Percentiles rank a stretch among this genome's conserved stretches.
Conservation (phyloP, 2,329 filamentous ascomycete genomes). For the Rutstroemia sp. region DNA sequence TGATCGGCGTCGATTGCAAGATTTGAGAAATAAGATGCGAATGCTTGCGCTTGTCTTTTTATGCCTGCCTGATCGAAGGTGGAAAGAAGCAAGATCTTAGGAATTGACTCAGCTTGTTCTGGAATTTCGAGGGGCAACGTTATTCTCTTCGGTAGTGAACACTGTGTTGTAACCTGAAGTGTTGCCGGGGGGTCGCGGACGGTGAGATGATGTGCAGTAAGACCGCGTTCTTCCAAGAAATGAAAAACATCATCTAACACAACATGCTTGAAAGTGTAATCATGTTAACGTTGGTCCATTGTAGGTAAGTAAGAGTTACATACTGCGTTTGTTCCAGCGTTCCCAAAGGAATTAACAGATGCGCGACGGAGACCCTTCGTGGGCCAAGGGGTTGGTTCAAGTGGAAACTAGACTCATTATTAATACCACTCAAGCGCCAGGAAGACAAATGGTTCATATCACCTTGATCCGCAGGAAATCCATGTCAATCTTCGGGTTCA, state of each 20-base stretch:
- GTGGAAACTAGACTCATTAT: neutral
- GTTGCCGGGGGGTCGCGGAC: neutral
- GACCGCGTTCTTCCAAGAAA: neutral
- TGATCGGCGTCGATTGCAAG: neutral
- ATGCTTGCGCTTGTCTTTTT: neutral
- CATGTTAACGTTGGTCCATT: too few species aligned
- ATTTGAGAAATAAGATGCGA: neutral
- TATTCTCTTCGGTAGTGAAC: neutral
- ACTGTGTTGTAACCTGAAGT: neutral
- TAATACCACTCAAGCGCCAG: neutral
- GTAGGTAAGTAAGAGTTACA: neutral
- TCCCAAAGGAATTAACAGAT: constrained; percentile 31
- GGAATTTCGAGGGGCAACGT: neutral
- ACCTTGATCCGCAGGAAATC: constrained; percentile 23
- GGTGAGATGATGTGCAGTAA: neutral
- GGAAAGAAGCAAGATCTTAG: neutral
- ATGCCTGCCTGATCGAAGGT: neutral
- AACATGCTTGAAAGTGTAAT: neutral
- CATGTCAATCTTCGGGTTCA: neutral
- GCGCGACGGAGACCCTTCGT: constrained; percentile 9
- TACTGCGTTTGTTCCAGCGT: constrained; percentile 35
- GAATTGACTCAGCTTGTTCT: neutral
- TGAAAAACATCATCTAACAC: constrained; percentile 2
- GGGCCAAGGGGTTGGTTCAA: neutral
- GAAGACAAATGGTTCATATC: neutral